These are phyloP conservation scores for Phanerochaete carnosa DNA, from an alignment of 768 basidiomycete species.

Conservation along the genomic window DNA sequence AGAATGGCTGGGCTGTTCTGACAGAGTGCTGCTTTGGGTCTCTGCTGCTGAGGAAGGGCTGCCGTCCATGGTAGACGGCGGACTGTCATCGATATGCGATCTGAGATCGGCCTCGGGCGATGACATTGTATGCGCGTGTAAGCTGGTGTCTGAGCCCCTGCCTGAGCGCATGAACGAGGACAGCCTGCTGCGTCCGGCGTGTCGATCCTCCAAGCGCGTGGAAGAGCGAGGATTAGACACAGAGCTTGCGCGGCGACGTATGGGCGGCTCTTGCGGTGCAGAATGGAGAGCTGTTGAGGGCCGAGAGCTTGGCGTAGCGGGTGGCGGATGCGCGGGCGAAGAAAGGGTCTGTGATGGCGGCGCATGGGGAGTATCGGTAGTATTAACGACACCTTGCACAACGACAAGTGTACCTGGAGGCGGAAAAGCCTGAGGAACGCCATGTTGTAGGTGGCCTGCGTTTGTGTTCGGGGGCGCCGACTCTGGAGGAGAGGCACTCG, in stretches of 20 bases:
- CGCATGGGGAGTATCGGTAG: slow-evolving; percentile 54
- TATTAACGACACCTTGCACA: slow-evolving; percentile 81
- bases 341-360: slow-evolving; percentile 4
- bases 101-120: not conserved
- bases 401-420: slow-evolving; percentile 78
- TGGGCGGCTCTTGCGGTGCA: slow-evolving; percentile 16
- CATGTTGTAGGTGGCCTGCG: not conserved
- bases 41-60: not conserved
- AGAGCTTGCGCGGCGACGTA: slow-evolving; percentile 27
- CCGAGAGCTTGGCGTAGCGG: slow-evolving; percentile 10
- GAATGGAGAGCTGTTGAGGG: slow-evolving; percentile 11
- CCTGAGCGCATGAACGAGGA: slow-evolving; percentile 36
- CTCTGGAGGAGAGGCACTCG: not conserved
- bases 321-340: slow-evolving; percentile 13
- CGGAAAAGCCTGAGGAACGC: slow-evolving; percentile 41
- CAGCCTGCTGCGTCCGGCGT: slow-evolving; percentile 31
- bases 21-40: not conserved
- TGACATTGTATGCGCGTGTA: not conserved
- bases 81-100: slow-evolving; percentile 7
- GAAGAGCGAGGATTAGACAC: slow-evolving; percentile 20
- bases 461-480: slow-evolving; percentile 2
- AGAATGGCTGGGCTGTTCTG: slow-evolving; percentile 10
- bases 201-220: slow-evolving; percentile 15
- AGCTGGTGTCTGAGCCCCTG: slow-evolving; percentile 23
- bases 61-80: slow-evolving; percentile 1